Conservation (phyloP, 805 yeast species). For the Metschnikowia lachancei region DNA sequence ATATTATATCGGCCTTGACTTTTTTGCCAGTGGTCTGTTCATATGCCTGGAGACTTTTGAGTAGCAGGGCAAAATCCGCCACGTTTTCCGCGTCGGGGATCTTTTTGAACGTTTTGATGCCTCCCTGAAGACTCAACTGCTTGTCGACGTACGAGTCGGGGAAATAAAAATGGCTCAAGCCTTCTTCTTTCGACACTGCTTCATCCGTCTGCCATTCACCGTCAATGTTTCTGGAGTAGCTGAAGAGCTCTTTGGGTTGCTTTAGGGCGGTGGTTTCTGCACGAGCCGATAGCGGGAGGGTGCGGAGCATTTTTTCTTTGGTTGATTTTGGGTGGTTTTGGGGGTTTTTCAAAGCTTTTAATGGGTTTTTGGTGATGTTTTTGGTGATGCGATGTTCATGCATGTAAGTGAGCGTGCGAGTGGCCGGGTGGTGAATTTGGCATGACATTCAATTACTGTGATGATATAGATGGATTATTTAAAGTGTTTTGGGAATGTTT, state of each 20-base stretch:
- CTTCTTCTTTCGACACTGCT: conserved; percentile 46
- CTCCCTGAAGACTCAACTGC: conserved; percentile 60
- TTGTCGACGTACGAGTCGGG: conserved; percentile 69
- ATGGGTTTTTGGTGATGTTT: too few relatives aligned
- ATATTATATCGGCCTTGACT: conserved; percentile 62
- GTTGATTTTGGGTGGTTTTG: not conserved
- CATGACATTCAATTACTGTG: too few relatives aligned
- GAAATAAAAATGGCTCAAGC: conserved; percentile 69
- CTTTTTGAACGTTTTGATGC: conserved; percentile 56
- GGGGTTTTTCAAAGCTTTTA: not conserved
- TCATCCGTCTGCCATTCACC: conserved; percentile 43
- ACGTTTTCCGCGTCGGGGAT: conserved; percentile 53
- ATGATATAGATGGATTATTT: too few relatives aligned
- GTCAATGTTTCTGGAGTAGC: conserved; percentile 60
- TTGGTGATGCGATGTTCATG: too few relatives aligned
- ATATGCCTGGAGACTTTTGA: conserved; percentile 51
- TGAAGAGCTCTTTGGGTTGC: conserved; percentile 81
- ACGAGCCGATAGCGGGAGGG: conserved; percentile 46
- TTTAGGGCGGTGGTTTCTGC: conserved; percentile 67
- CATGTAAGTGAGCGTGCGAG: not conserved
- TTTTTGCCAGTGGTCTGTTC: conserved; percentile 52
- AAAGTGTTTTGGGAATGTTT: too few relatives aligned
- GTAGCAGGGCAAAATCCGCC: conserved; percentile 56
- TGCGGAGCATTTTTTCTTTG: conserved; percentile 32
- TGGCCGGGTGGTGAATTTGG: too few relatives aligned